phyloP scores from a whole-genome alignment of 768 basidiomycete species.

The Lanmaoa rubissima region DNA sequence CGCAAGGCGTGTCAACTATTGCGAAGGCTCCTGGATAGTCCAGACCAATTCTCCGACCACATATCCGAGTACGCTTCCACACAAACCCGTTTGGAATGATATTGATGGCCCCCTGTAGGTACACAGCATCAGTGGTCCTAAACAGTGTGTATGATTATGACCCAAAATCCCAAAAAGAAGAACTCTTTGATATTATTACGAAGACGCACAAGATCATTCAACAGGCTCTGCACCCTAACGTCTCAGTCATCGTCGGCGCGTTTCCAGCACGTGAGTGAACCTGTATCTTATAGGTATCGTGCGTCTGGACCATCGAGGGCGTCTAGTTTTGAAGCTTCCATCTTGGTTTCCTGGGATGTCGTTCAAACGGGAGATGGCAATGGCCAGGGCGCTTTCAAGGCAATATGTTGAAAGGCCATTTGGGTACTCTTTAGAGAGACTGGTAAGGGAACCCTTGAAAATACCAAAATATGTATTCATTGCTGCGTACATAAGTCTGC shows the following conservation, averaged over 20 bases:
- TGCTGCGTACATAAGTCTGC: background rate
- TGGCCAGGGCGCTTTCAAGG: slow-evolving; percentile 11
- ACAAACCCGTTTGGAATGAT: background rate
- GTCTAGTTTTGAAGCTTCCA: slow-evolving; percentile 19
- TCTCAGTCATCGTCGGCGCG: slow-evolving; percentile 15
- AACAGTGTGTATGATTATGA: slow-evolving; percentile 21
- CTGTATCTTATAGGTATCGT: no score
- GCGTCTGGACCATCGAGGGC: background rate
- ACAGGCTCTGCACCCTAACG: slow-evolving; percentile 16
- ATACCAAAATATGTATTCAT: background rate
- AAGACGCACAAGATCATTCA: slow-evolving; percentile 2
- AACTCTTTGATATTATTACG: slow-evolving; percentile 9
- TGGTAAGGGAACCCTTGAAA: slow-evolving; percentile 7
- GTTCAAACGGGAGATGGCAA: slow-evolving; percentile 22
- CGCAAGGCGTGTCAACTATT: slow-evolving; percentile 33
- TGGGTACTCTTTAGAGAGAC: slow-evolving; percentile 11
- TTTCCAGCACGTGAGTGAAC: slow-evolving; percentile 18
- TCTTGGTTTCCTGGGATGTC: slow-evolving; percentile 26
- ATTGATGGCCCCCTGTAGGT: slow-evolving; percentile 5
- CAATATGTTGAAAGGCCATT: slow-evolving; percentile 19
- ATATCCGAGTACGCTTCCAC: slow-evolving; percentile 30
- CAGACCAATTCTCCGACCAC: slow-evolving; percentile 33
- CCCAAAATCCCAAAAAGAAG: slow-evolving; percentile 10
- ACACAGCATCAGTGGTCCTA: slow-evolving; percentile 22
- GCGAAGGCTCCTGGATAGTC: slow-evolving; percentile 31